Conservation (phyloP, 2,329 filamentous ascomycete genomes). For the Bipolaris cookei region DNA sequence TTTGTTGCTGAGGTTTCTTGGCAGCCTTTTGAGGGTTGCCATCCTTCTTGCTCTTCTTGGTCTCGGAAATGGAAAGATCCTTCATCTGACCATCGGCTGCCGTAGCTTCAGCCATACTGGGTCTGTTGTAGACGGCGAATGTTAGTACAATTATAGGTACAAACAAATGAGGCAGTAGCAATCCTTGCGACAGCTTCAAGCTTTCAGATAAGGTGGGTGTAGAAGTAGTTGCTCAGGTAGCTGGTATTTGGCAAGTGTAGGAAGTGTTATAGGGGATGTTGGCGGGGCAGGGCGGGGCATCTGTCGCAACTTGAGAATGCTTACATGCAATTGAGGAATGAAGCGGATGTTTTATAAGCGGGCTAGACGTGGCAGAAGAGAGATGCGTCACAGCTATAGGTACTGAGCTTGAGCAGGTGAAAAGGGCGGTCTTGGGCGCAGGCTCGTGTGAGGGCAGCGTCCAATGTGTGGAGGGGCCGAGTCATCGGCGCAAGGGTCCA, state of each 20-base stretch:
- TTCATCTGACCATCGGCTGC: conserved; percentile 55
- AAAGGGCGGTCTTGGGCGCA: conserved; percentile 26
- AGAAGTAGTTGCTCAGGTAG: too few species aligned
- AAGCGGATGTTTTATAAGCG: background rate
- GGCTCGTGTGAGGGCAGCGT: conserved; percentile 31
- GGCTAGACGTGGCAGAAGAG: background rate
- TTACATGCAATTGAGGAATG: conserved; percentile 8
- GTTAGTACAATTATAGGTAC: conserved; percentile 12
- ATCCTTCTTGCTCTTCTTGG: conserved; percentile 48
- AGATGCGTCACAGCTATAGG: conserved; percentile 15
- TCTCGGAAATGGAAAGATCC: conserved; percentile 51
- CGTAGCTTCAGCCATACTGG: conserved; percentile 43
- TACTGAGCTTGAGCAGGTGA: conserved; percentile 5
- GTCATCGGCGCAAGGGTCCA: conserved; percentile 32
- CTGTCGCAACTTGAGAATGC: conserved; percentile 6
- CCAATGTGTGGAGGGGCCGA: conserved; percentile 41
- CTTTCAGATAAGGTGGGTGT: background rate
- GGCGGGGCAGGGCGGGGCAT: conserved; percentile 45
- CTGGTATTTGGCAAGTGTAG: background rate
- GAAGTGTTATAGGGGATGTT: conserved; percentile 9
- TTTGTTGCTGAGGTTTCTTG: conserved; percentile 55
- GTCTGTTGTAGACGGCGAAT: conserved; percentile 1
- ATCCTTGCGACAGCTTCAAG: too few species aligned
- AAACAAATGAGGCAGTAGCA: background rate
- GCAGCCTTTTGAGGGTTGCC: conserved; percentile 38